These are phyloP conservation scores for Fragaria ananassa DNA, from an alignment of 306 rosid genomes.

Conservation along the genomic window DNA sequence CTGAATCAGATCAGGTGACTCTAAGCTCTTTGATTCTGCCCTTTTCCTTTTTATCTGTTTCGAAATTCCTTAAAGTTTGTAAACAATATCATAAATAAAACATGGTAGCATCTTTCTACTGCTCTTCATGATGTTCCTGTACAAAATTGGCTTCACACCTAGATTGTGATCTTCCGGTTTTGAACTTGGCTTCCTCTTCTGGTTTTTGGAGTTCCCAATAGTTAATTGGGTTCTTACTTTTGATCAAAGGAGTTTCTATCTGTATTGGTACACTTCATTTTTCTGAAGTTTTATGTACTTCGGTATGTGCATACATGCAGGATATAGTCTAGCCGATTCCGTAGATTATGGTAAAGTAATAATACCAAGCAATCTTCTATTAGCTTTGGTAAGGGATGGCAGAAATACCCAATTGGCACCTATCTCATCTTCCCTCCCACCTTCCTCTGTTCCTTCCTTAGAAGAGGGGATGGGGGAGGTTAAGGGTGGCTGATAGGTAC, in stretches of 20 bases:
- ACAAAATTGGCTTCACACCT: neutral
- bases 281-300: neutral
- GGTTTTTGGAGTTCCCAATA: neutral
- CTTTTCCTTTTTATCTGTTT: conserved; percentile 7
- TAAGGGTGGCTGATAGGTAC: neutral
- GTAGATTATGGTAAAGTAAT: neutral
- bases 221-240: neutral
- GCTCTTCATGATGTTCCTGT: neutral
- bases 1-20: conserved; percentile 81
- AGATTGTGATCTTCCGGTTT: neutral
- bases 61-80: neutral
- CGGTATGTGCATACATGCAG: neutral
- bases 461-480: neutral
- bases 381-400: neutral
- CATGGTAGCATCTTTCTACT: neutral
- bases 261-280: neutral
- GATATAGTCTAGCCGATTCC: neutral
- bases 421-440: neutral
- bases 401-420: neutral
- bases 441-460: neutral
- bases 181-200: neutral
- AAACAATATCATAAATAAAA: neutral
- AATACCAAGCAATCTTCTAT: neutral
- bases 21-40: conserved; percentile 7
- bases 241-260: neutral